Evolutionary conservation across 441 rosid genomes (phyloP).

Genomic region (Gossypium davidsonii): DNA sequence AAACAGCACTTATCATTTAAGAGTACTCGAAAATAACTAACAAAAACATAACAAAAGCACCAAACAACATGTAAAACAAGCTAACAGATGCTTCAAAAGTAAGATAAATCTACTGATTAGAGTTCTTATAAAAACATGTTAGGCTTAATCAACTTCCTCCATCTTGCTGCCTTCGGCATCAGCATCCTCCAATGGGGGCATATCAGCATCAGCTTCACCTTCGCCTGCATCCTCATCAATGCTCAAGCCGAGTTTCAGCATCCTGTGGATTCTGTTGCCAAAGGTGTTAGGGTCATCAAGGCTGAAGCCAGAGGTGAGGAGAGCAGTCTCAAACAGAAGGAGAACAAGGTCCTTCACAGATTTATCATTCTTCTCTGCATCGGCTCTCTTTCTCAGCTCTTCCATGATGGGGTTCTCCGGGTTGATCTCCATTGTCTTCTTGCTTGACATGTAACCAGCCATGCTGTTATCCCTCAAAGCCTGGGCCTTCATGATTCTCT

Average conservation of each 20-base stretch:
- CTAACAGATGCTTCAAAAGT: background rate
- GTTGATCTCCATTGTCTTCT: slow-evolving; percentile 69
- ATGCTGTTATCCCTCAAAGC: slow-evolving; percentile 62
- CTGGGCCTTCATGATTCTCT: slow-evolving; percentile 73
- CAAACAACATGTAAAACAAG: background rate
- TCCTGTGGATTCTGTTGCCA: slow-evolving; percentile 67
- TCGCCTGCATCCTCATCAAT: slow-evolving; percentile 54
- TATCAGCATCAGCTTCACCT: slow-evolving; percentile 37
- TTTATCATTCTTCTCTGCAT: slow-evolving; percentile 54
- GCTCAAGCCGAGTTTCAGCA: slow-evolving; percentile 60
- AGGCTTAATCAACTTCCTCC: slow-evolving; percentile 62
- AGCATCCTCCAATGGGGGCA: slow-evolving; percentile 52
- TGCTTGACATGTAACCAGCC: slow-evolving; percentile 63
- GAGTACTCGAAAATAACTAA: background rate
- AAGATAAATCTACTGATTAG: background rate
- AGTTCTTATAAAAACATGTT: background rate
- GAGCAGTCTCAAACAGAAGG: slow-evolving; percentile 52
- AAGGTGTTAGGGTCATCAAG: slow-evolving; percentile 68
- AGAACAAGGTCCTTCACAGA: slow-evolving; percentile 65
- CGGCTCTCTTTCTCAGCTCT: slow-evolving; percentile 63
- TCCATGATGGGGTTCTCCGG: slow-evolving; percentile 62
- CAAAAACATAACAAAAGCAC: background rate
- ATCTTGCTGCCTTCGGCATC: slow-evolving; percentile 75
- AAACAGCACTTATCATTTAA: background rate
- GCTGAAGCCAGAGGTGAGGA: slow-evolving; percentile 66